phyloP scores from a whole-genome alignment of 2,329 filamentous ascomycete species.

The Nigrospora oryzae region DNA sequence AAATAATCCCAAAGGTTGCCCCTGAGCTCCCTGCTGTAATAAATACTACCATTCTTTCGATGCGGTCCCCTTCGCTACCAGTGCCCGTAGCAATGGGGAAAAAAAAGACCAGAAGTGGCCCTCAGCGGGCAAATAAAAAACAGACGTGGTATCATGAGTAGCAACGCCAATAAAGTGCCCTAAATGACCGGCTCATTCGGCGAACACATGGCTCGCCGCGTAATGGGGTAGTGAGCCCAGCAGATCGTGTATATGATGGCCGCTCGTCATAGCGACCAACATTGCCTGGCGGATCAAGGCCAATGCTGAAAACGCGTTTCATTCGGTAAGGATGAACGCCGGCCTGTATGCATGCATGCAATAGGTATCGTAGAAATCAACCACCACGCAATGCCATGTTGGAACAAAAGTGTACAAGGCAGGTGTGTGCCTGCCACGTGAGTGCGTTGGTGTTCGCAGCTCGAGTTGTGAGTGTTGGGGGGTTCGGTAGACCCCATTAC shows the following conservation, averaged over 20 bases:
- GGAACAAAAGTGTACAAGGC: constrained; percentile 19
- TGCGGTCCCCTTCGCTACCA: background rate
- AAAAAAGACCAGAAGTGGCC: background rate
- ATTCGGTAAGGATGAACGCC: constrained; percentile 15
- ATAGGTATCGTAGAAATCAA: constrained; percentile 22
- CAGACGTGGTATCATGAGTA: constrained; percentile 2
- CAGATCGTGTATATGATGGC: background rate
- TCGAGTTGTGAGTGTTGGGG: constrained; percentile 4
- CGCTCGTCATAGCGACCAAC: background rate
- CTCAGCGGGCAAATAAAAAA: background rate
- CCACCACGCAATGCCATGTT: constrained; percentile 21
- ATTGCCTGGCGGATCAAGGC: constrained; percentile 1
- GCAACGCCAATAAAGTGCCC: constrained; percentile 1
- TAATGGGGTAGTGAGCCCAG: background rate
- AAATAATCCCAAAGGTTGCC: background rate
- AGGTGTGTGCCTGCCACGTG: constrained; percentile 11
- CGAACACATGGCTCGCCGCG: background rate
- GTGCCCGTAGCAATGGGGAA: background rate
- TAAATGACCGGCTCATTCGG: background rate
- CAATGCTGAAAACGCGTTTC: background rate
- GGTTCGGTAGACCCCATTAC: constrained; percentile 38
- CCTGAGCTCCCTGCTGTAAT: background rate
- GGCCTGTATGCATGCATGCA: constrained; percentile 21
- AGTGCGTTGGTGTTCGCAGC: constrained; percentile 3
- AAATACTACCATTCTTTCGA: constrained; percentile 3